Conservation (phyloP, 129 eudicot species). For the Scalesia atractyloides region DNA sequence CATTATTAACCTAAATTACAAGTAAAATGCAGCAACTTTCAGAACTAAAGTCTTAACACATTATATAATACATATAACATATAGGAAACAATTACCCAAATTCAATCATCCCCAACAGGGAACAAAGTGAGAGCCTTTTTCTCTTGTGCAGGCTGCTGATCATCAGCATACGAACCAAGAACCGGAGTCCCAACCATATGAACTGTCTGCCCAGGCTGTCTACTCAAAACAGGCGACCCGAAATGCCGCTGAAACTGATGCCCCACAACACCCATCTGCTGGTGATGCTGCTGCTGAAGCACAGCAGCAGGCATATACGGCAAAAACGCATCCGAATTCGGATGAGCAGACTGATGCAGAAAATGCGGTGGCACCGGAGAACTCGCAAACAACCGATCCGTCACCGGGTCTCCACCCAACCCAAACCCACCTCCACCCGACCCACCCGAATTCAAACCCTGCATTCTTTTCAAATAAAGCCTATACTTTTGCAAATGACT, state of each 20-base stretch:
- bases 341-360: constrained; percentile 47
- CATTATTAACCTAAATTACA: not conserved
- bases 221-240: constrained; percentile 56
- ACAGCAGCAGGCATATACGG: constrained; percentile 65
- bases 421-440: constrained; percentile 39
- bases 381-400: constrained; percentile 87
- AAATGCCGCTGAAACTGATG: constrained; percentile 59
- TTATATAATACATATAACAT: constrained; percentile 10
- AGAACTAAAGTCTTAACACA: not conserved
- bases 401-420: constrained; percentile 64
- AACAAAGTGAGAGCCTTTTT: constrained; percentile 82
- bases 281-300: constrained; percentile 58
- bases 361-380: constrained; percentile 96
- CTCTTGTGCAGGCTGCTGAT: constrained; percentile 72
- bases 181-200: constrained; percentile 55
- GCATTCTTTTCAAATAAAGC: constrained; percentile 91
- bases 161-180: constrained; percentile 65
- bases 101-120: constrained; percentile 83
- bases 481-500: constrained; percentile 93
- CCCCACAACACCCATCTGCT: constrained; percentile 51
- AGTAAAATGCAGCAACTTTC: not conserved
- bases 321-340: constrained; percentile 48
- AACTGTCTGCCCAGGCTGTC: constrained; percentile 45
- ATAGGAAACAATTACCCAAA: constrained; percentile 32
- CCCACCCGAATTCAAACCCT: constrained; percentile 59